phyloP scores from a whole-genome alignment of 305 asterid genomes.

The Stenogyne calaminthoides region DNA sequence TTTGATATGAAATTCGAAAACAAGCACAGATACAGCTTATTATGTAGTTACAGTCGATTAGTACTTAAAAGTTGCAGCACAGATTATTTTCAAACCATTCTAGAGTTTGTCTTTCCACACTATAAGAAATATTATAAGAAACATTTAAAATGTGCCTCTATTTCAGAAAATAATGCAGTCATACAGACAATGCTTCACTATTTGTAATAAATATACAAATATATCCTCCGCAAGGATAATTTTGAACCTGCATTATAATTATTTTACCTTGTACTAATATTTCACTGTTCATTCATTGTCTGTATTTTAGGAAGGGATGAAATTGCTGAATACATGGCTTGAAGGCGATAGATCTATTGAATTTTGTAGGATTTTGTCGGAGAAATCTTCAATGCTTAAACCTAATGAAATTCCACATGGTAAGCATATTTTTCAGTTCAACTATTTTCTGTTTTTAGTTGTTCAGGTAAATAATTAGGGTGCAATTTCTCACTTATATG shows the following conservation, averaged over 20 bases:
- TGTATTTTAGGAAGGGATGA: constrained; percentile 78
- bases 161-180: neutral
- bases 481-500: constrained; percentile 29
- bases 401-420: constrained; percentile 65
- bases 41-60: neutral
- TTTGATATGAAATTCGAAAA: neutral
- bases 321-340: constrained; percentile 82
- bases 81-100: neutral
- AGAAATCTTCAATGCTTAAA: constrained; percentile 62
- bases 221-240: neutral
- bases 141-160: neutral
- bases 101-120: constrained; percentile 6
- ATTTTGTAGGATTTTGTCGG: constrained; percentile 73
- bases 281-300: constrained; percentile 1
- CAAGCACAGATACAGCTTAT: neutral
- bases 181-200: neutral
- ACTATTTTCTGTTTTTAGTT: constrained; percentile 20
- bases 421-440: constrained; percentile 40
- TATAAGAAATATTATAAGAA: constrained; percentile 5
- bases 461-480: constrained; percentile 20
- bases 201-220: constrained; percentile 3
- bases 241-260: neutral
- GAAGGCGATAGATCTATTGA: constrained; percentile 69
- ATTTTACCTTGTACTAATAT: neutral
- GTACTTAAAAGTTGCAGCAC: neutral